These are phyloP conservation scores for Neofusicoccum ribis DNA, from an alignment of 2,329 filamentous ascomycete species.

Conservation along the genomic window DNA sequence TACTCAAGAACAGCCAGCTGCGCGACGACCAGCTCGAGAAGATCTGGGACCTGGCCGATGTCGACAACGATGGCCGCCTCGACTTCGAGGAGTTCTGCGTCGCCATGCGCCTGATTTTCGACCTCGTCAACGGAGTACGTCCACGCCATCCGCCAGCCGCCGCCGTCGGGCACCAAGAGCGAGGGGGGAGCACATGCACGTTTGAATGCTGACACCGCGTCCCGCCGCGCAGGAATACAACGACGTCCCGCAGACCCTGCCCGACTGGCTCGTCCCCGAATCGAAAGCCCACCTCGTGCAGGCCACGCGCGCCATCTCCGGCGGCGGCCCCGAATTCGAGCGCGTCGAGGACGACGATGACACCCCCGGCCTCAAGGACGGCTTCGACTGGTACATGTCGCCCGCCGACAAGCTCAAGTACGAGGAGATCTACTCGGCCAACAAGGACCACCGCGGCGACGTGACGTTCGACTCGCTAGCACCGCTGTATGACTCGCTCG, in stretches of 20 bases:
- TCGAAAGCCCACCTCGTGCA: slow-evolving; percentile 54
- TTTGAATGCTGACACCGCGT: background rate
- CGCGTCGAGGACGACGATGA: slow-evolving; percentile 76
- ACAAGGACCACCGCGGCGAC: slow-evolving; percentile 82
- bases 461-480: slow-evolving; percentile 71
- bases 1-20: slow-evolving; percentile 72
- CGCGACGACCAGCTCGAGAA: slow-evolving; percentile 85
- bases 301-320: slow-evolving; percentile 59
- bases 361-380: slow-evolving; percentile 82
- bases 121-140: slow-evolving; percentile 88
- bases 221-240: slow-evolving; percentile 62
- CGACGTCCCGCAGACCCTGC: slow-evolving; percentile 81
- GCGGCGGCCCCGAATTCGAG: slow-evolving; percentile 80
- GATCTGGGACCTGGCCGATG: slow-evolving; percentile 96
- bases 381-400: slow-evolving; percentile 99
- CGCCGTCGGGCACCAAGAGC: slow-evolving; percentile 2
- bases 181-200: background rate
- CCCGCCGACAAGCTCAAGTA: slow-evolving; percentile 90
- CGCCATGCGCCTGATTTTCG: slow-evolving; percentile 96
- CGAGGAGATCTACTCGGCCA: slow-evolving; percentile 94
- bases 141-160: background rate
- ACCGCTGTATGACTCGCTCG: slow-evolving; percentile 80
- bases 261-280: slow-evolving; percentile 96
- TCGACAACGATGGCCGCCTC: slow-evolving; percentile 94
- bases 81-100: slow-evolving; percentile 99